A percentile compares a stretch with the other conserved stretches of the same genome.
These are phyloP conservation scores for Anethum foeniculum DNA, from an alignment of 140 eudicot species.

Conservation along the genomic window DNA sequence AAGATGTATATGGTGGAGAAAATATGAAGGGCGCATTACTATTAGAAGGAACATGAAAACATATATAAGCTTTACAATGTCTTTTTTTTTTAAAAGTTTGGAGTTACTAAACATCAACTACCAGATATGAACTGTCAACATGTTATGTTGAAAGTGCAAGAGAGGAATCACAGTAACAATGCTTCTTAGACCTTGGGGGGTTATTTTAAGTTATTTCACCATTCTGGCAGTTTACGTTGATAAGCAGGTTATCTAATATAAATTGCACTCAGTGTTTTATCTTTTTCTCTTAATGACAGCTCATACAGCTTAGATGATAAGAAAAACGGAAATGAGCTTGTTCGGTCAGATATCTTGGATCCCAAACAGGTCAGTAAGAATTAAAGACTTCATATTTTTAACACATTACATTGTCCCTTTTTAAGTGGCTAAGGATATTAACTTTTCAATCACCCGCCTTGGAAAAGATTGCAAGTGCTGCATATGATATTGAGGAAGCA, in stretches of 20 bases:
- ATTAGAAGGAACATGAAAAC: not conserved
- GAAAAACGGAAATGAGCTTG: constrained; percentile 55
- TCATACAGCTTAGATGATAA: constrained; percentile 62
- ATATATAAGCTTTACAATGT: not conserved
- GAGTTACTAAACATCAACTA: not conserved
- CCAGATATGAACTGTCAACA: not conserved
- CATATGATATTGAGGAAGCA: constrained; percentile 93
- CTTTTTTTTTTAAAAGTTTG: not conserved
- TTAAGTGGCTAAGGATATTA: not conserved
- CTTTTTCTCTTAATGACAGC: constrained; percentile 28
- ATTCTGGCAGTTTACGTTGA: not conserved
- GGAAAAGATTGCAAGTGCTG: constrained; percentile 67
- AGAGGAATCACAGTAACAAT: not conserved
- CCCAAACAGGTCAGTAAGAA: constrained; percentile 55
- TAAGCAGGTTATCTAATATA: not conserved
- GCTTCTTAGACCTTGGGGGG: not conserved
- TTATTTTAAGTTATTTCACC: not conserved
- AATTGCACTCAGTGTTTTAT: not conserved
- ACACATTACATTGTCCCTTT: not conserved
- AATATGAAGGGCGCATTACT: not conserved
- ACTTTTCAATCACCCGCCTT: not conserved
- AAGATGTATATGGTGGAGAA: not conserved
- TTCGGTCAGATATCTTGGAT: constrained; percentile 55
- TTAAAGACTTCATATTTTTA: not conserved
- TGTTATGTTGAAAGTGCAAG: not conserved